These are phyloP conservation scores for Magnusiomyces suaveolens DNA, from an alignment of 1,139 yeast species.

Conservation along the genomic window DNA sequence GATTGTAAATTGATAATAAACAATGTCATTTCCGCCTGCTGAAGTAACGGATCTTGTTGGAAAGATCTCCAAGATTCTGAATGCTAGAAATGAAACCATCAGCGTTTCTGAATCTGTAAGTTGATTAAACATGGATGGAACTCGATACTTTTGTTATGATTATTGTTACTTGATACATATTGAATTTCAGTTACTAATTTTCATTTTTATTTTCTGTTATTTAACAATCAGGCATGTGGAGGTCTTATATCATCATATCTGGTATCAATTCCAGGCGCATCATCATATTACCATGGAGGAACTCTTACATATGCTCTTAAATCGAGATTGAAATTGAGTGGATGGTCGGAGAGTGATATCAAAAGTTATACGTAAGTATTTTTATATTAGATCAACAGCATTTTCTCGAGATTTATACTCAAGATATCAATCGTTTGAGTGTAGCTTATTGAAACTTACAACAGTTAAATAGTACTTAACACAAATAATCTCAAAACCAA, in stretches of 20 bases:
- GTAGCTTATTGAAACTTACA: neutral
- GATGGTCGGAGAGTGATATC: conserved; percentile 69
- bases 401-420: neutral
- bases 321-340: conserved; percentile 63
- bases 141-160: no score
- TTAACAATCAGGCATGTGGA: conserved; percentile 54
- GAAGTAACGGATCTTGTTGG: conserved; percentile 43
- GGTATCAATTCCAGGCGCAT: conserved; percentile 78
- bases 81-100: conserved; percentile 49
- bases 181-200: no score
- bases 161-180: no score
- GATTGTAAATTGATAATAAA: neutral
- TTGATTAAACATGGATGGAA: conserved; percentile 5
- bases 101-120: conserved; percentile 64
- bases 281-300: conserved; percentile 74
- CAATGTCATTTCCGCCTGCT: conserved; percentile 46
- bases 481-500: neutral
- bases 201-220: no score
- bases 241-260: conserved; percentile 73
- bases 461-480: neutral
- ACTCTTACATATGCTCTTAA: conserved; percentile 67
- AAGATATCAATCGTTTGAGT: neutral
- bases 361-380: conserved; percentile 42
- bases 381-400: no score
- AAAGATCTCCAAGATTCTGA: conserved; percentile 48